Conservation (phyloP, 257 asterid species). For the Lithospermum erythrorhizon region DNA sequence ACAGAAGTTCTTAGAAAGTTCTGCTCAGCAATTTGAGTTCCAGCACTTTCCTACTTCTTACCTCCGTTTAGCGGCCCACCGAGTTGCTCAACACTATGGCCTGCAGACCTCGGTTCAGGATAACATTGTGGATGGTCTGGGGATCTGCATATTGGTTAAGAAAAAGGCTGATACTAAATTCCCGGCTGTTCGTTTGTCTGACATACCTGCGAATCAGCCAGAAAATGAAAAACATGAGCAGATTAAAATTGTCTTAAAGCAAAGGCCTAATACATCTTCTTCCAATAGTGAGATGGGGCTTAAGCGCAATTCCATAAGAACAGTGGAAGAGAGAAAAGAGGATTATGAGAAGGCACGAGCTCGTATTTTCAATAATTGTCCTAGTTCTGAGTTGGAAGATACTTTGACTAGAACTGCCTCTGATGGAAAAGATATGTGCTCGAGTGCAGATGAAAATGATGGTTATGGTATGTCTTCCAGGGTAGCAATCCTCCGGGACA, state of each 20-base stretch:
- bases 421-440: constrained; percentile 25
- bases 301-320: constrained; percentile 44
- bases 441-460: constrained; percentile 37
- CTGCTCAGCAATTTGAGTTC: constrained; percentile 73
- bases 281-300: constrained; percentile 35
- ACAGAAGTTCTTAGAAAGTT: constrained; percentile 68
- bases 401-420: constrained; percentile 26
- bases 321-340: constrained; percentile 87
- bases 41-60: constrained; percentile 87
- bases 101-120: constrained; percentile 77
- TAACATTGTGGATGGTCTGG: constrained; percentile 54
- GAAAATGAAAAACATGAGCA: constrained; percentile 50
- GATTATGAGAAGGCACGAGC: constrained; percentile 93
- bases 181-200: constrained; percentile 62
- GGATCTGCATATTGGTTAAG: constrained; percentile 50
- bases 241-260: constrained; percentile 59
- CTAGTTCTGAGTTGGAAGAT: constrained; percentile 41
- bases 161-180: constrained; percentile 58
- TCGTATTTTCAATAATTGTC: constrained; percentile 58
- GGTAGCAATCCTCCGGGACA: constrained; percentile 92
- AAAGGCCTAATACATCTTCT: constrained; percentile 56
- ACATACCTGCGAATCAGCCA: constrained; percentile 60
- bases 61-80: constrained; percentile 94
- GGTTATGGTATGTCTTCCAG: constrained; percentile 42
- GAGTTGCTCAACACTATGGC: constrained; percentile 95